phyloP scores from a whole-genome alignment of 345 rosid genomes.

The Eutrema yunnanense region DNA sequence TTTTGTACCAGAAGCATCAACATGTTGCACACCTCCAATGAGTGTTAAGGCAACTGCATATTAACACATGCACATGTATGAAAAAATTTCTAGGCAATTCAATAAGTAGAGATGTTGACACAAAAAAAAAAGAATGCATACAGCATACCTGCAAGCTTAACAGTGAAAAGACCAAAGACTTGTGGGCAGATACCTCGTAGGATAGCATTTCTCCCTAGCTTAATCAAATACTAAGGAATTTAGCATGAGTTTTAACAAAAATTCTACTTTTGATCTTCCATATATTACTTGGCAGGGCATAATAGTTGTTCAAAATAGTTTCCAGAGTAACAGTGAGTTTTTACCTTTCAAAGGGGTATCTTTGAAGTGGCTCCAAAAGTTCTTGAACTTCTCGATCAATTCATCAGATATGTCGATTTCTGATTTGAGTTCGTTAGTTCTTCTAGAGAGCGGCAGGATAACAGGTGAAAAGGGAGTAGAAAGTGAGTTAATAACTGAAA shows the following conservation, averaged over 20 bases:
- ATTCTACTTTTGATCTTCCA: background rate
- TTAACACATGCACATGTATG: slow-evolving; percentile 9
- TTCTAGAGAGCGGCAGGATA: slow-evolving; percentile 37
- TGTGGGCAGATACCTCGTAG: slow-evolving; percentile 88
- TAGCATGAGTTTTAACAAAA: background rate
- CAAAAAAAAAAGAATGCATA: background rate
- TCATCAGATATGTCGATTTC: slow-evolving; percentile 66
- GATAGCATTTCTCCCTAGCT: slow-evolving; percentile 81
- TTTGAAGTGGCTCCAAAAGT: slow-evolving; percentile 74
- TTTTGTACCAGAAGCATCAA: slow-evolving; percentile 93
- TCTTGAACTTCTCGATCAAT: slow-evolving; percentile 54
- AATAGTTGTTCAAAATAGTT: background rate
- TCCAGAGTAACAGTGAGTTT: background rate
- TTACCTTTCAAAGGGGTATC: slow-evolving; percentile 75
- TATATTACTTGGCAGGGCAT: background rate
- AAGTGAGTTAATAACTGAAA: background rate
- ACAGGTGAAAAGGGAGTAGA: background rate
- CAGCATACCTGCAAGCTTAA: slow-evolving; percentile 80
- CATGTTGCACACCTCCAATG: slow-evolving; percentile 94
- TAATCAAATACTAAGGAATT: background rate
- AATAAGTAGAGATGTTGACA: background rate
- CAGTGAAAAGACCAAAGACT: slow-evolving; percentile 96
- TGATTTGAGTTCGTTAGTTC: slow-evolving; percentile 80
- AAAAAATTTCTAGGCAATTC: background rate
- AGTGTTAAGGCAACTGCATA: slow-evolving; percentile 77